Conservation (phyloP, 2,329 filamentous ascomycete species). For the Neofusicoccum laricinum region DNA sequence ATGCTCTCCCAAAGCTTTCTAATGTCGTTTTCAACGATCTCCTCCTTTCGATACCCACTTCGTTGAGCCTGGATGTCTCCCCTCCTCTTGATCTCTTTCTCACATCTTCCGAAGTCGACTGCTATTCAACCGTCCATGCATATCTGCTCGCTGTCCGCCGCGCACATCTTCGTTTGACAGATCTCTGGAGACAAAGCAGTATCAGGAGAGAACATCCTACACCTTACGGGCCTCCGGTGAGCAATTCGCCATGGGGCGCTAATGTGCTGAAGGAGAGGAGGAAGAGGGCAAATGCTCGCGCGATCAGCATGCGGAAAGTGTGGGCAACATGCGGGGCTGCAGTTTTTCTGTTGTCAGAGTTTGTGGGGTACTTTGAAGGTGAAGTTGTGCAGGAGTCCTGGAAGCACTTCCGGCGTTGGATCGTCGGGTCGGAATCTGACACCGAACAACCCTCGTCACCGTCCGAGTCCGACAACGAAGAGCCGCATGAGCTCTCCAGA, state of each 20-base stretch:
- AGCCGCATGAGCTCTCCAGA: neutral
- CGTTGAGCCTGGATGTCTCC: conserved; percentile 68
- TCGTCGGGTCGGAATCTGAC: conserved; percentile 40
- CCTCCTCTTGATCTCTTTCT: conserved; percentile 87
- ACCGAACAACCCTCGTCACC: neutral
- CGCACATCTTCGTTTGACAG: conserved; percentile 78
- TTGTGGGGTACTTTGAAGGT: conserved; percentile 83
- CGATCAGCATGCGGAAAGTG: conserved; percentile 69
- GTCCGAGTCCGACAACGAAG: neutral
- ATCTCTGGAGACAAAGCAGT: conserved; percentile 81
- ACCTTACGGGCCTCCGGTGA: conserved; percentile 60
- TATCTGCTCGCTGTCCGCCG: conserved; percentile 84
- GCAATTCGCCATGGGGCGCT: conserved; percentile 59
- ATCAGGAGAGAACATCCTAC: conserved; percentile 75
- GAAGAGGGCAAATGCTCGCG: conserved; percentile 61
- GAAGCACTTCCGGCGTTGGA: conserved; percentile 75
- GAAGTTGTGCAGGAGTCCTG: conserved; percentile 82
- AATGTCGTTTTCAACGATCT: conserved; percentile 70
- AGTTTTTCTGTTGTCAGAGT: conserved; percentile 85
- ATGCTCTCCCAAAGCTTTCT: conserved; percentile 39
- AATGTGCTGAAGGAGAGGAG: conserved; percentile 61
- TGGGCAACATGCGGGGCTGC: conserved; percentile 90
- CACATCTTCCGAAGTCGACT: conserved; percentile 68
- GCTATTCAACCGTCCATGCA: conserved; percentile 80
- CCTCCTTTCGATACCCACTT: conserved; percentile 73